A percentile compares a stretch with the other conserved stretches of the same genome.
These are phyloP conservation scores for Aspergillus arachidicola DNA, from an alignment of 2,329 filamentous ascomycete genomes.

Conservation along the genomic window DNA sequence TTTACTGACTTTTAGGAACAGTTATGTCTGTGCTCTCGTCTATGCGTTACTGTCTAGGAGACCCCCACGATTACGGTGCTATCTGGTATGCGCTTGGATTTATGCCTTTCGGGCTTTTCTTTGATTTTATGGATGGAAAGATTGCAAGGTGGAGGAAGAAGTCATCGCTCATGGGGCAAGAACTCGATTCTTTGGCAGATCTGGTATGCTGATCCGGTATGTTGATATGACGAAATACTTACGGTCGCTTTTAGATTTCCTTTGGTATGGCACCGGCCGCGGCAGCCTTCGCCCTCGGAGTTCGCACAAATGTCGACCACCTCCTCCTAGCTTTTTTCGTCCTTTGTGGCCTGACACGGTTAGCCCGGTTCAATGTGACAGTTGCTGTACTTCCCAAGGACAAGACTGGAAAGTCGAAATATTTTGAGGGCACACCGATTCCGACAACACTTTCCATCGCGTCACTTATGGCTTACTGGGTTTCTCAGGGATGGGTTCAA, in stretches of 20 bases:
- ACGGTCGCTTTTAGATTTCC: conserved; percentile 68
- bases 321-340: conserved; percentile 83
- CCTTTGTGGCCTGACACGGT: conserved; percentile 86
- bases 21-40: conserved; percentile 96
- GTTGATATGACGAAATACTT: conserved; percentile 11
- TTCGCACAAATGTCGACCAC: conserved; percentile 83
- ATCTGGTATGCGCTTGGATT: conserved; percentile 83
- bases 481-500: conserved; percentile 76
- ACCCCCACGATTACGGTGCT: conserved; percentile 65
- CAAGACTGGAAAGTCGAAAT: conserved; percentile 83
- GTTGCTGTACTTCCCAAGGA: conserved; percentile 89
- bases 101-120: conserved; percentile 92
- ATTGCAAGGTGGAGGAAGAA: conserved; percentile 96
- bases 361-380: conserved; percentile 97
- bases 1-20: conserved; percentile 29
- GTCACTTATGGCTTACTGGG: conserved; percentile 85
- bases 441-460: conserved; percentile 84
- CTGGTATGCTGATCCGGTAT: conserved; percentile 61
- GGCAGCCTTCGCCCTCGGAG: conserved; percentile 83
- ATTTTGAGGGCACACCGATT: conserved; percentile 97
- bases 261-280: conserved; percentile 90
- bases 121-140: conserved; percentile 97
- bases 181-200: conserved; percentile 93
- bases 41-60: conserved; percentile 84
- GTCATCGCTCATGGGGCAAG: conserved; percentile 96